Conservation (phyloP, 345 rosid species). For the Psidium guajava region DNA sequence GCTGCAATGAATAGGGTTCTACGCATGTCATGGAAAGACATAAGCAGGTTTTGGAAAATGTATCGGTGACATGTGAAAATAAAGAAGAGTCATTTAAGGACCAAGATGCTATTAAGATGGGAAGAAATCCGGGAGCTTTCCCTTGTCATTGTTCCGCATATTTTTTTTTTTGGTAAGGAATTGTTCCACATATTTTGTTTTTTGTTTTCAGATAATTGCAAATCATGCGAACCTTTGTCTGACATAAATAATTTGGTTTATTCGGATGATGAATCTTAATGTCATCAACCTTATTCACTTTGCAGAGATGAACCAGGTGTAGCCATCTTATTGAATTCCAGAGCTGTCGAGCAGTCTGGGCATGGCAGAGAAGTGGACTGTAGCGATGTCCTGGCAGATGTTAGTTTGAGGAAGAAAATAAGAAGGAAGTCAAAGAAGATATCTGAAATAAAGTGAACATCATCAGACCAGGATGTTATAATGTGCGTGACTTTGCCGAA, state of each 20-base stretch:
- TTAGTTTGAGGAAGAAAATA: constrained; percentile 33
- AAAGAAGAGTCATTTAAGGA: constrained; percentile 7
- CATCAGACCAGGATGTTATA: constrained; percentile 19
- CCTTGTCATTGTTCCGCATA: not conserved
- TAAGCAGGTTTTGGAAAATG: constrained; percentile 5
- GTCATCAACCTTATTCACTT: not conserved
- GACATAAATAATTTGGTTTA: not conserved
- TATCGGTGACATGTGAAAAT: constrained; percentile 6
- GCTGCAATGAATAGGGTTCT: not conserved
- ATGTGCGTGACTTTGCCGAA: constrained; percentile 6
- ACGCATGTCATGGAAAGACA: constrained; percentile 6
- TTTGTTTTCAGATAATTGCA: not conserved
- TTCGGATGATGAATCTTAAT: not conserved
- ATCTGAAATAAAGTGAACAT: constrained; percentile 40
- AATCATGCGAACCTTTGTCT: not conserved
- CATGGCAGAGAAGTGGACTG: constrained; percentile 19
- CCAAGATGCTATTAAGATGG: constrained; percentile 4
- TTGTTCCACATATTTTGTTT: not conserved
- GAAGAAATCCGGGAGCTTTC: not conserved
- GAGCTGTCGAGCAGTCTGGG: constrained; percentile 9
- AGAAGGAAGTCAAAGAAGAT: constrained; percentile 58
- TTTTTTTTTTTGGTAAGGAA: not conserved
- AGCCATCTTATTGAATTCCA: not conserved
- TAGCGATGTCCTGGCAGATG: constrained; percentile 12
- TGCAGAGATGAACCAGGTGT: not conserved